phyloP scores from a whole-genome alignment of 192 early-diverging fungal species.

The Ambispora gerdemannii region DNA sequence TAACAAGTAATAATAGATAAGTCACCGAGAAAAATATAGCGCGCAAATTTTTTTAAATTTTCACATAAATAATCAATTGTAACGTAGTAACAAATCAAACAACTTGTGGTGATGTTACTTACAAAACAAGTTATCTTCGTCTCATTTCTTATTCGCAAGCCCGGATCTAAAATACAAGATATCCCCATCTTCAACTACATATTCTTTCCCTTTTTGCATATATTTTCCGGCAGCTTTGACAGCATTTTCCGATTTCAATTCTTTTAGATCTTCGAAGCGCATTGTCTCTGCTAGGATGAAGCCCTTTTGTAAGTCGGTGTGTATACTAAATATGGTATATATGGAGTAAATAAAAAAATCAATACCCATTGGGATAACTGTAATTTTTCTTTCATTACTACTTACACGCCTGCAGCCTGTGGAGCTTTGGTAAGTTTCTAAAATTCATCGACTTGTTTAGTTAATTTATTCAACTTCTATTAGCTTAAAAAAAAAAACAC shows the following conservation, averaged over 20 bases:
- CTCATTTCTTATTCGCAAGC: constrained; percentile 30
- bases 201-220: constrained; percentile 87
- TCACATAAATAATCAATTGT: too few relatives aligned
- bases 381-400: too few relatives aligned
- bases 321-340: constrained; percentile 60
- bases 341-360: too few relatives aligned
- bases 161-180: constrained; percentile 68
- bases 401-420: constrained; percentile 28
- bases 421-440: constrained; percentile 41
- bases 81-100: too few relatives aligned
- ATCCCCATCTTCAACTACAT: constrained; percentile 90
- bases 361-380: too few relatives aligned
- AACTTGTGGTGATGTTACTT: too few relatives aligned
- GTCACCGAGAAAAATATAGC: too few relatives aligned
- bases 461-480: too few relatives aligned
- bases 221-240: constrained; percentile 93
- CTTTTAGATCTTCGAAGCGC: constrained; percentile 83
- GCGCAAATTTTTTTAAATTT: too few relatives aligned
- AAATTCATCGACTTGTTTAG: too few relatives aligned
- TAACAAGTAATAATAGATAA: too few relatives aligned
- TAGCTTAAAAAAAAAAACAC: constrained; percentile 15
- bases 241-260: constrained; percentile 76
- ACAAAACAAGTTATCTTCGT: background rate
- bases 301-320: constrained; percentile 78
- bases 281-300: constrained; percentile 96